Percentiles rank a stretch among this genome's conserved stretches.
Evolutionary conservation across 345 rosid species (phyloP).

Genomic region (Salix koriyanagi): DNA sequence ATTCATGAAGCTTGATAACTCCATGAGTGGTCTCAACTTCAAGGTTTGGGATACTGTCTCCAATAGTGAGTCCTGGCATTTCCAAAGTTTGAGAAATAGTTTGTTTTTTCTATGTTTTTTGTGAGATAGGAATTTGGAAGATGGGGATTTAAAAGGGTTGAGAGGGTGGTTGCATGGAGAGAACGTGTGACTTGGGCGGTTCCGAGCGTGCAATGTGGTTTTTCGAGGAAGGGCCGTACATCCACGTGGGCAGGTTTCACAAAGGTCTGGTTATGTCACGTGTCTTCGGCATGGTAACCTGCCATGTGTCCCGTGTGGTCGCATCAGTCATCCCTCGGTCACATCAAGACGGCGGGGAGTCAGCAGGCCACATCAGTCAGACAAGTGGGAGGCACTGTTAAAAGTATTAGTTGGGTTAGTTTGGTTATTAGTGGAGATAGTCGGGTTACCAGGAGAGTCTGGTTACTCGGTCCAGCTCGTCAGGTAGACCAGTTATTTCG

Average conservation of each 20-base stretch:
- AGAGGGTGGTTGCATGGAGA: slow-evolving; percentile 25
- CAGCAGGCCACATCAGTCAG: no score
- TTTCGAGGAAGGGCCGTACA: neutral
- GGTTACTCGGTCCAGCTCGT: no score
- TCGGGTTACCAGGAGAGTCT: no score
- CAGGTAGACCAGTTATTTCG: no score
- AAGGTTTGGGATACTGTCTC: slow-evolving; percentile 70
- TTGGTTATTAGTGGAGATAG: no score
- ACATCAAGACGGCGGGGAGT: no score
- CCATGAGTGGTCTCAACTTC: slow-evolving; percentile 62
- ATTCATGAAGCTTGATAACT: slow-evolving; percentile 63
- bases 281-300: no score
- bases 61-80: slow-evolving; percentile 74
- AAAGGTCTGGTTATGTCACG: neutral
- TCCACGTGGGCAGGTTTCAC: slow-evolving; percentile 1
- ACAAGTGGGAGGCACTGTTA: no score
- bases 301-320: no score
- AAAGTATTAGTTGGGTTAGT: no score
- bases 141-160: neutral
- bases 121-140: neutral
- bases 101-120: neutral
- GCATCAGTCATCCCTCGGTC: no score
- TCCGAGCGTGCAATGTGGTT: neutral
- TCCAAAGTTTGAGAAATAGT: neutral
- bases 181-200: slow-evolving; percentile 28